Evolutionary conservation across 805 yeast genomes (phyloP).

Genomic region (Candida vartiovaarae): DNA sequence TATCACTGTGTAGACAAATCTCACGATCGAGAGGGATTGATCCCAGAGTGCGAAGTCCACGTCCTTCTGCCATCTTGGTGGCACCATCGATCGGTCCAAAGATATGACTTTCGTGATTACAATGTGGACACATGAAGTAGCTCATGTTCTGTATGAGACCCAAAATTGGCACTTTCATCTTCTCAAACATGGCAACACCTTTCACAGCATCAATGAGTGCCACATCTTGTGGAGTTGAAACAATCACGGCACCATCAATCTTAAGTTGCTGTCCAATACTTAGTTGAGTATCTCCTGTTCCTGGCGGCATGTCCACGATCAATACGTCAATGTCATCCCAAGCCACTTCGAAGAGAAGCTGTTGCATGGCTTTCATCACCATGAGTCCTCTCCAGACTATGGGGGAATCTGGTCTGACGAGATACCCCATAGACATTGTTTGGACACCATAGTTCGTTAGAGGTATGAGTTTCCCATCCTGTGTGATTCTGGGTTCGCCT

Average conservation of each 20-base stretch:
- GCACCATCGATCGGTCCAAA: slow-evolving; percentile 56
- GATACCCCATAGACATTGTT: slow-evolving; percentile 86
- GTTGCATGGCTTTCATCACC: slow-evolving; percentile 84
- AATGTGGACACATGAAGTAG: slow-evolving; percentile 65
- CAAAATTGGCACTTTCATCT: slow-evolving; percentile 61
- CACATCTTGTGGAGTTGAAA: slow-evolving; percentile 81
- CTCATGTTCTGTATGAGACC: slow-evolving; percentile 87
- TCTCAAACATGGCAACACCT: slow-evolving; percentile 72
- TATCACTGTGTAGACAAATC: slow-evolving; percentile 55
- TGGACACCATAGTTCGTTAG: slow-evolving; percentile 67
- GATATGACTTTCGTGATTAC: slow-evolving; percentile 63
- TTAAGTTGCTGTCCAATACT: slow-evolving; percentile 74
- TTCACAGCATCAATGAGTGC: slow-evolving; percentile 75
- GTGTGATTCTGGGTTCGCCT: slow-evolving; percentile 60
- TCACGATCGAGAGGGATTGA: slow-evolving; percentile 58
- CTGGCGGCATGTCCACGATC: slow-evolving; percentile 85
- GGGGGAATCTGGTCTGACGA: slow-evolving; percentile 58
- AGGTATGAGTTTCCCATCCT: slow-evolving; percentile 53
- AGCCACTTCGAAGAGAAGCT: slow-evolving; percentile 72
- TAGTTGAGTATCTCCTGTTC: slow-evolving; percentile 83
- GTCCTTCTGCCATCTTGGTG: slow-evolving; percentile 40
- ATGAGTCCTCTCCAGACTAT: slow-evolving; percentile 83
- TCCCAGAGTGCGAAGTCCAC: slow-evolving; percentile 48
- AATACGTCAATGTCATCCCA: slow-evolving; percentile 66
- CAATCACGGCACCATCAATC: slow-evolving; percentile 75